Conservation (phyloP, 2,329 filamentous ascomycete genomes). For the Leptographium radiaticola region DNA sequence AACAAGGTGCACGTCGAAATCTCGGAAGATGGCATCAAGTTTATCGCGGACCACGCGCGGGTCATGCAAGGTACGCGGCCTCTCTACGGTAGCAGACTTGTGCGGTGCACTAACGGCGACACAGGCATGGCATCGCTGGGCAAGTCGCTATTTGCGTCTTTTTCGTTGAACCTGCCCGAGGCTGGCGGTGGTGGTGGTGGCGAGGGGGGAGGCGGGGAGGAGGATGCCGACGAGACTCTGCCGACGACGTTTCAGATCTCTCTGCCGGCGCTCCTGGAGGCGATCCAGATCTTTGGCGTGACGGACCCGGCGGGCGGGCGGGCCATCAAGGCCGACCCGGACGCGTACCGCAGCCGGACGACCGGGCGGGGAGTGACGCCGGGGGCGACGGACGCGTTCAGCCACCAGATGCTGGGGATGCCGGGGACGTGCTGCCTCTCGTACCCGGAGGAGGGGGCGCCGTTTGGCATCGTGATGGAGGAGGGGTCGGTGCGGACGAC, state of each 20-base stretch:
- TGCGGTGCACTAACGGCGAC: background rate
- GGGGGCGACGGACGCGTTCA: slow-evolving; percentile 58
- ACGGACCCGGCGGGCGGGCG: slow-evolving; percentile 48
- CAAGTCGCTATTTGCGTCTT: slow-evolving; percentile 78
- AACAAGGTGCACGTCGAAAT: slow-evolving; percentile 56
- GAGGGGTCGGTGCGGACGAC: slow-evolving; percentile 80
- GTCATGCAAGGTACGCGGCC: slow-evolving; percentile 67
- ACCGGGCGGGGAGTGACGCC: background rate
- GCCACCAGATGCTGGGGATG: slow-evolving; percentile 68
- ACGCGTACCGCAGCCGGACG: slow-evolving; percentile 39
- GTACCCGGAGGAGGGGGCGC: slow-evolving; percentile 61
- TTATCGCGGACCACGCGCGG: slow-evolving; percentile 76
- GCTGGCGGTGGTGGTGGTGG: slow-evolving; percentile 16
- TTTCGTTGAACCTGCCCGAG: slow-evolving; percentile 47
- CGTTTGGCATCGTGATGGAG: slow-evolving; percentile 73
- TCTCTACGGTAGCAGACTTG: background rate
- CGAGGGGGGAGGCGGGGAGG: slow-evolving; percentile 23
- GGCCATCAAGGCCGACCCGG: slow-evolving; percentile 43
- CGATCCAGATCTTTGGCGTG: slow-evolving; percentile 89
- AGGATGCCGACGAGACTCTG: slow-evolving; percentile 25
- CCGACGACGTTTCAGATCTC: slow-evolving; percentile 70
- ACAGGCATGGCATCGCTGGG: slow-evolving; percentile 71
- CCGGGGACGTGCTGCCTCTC: slow-evolving; percentile 74
- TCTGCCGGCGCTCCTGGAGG: slow-evolving; percentile 76
- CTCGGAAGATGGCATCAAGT: slow-evolving; percentile 70